Base-by-base conservation (phyloP, 139 green algal genomes). In the Chlamydomonas sp. region DNA sequence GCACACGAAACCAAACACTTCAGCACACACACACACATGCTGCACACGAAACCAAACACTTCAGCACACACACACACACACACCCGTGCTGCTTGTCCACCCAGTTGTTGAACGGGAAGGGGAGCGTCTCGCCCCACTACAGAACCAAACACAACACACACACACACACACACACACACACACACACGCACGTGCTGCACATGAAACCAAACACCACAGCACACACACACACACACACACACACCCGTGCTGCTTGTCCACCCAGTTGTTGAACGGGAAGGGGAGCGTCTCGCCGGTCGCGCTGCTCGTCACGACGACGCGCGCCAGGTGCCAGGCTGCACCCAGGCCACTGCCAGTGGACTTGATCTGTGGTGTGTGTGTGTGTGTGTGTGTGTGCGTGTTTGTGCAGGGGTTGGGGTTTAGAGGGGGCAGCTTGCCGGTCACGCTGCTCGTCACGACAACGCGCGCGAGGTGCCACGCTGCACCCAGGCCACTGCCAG, bases 191-290 rank as follows among this genome's bases (percentile, higher is more conserved):
- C n/a, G n/a, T n/a, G n/a, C n/a, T n/a, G n/a, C n/a, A n/a, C n/a
- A n/a, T n/a, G n/a, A n/a, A n/a, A n/a, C n/a, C n/a, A n/a, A n/a
- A n/a, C n/a, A n/a, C n/a, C n/a, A n/a, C n/a, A n/a, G n/a, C n/a
- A n/a, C n/a, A 22, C 16, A 64, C 13, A 13, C 13, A 10, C 57
- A 64, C 30, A 43, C 54, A 30, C 47, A 31, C 38, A 59, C 63
- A 24, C 58, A 28, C 6, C 63, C 63, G 58, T 70, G 63, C 38
- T 70, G 36, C 47, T 76, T 71, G 68, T 79, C 72, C 4, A 83
- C 24, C 73, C 73, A 84, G 37, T 78, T 80, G 67, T 66, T 70
- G 62, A 76, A 83, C 4, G 78, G 78, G 66, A 83, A 83, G 26
- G 76, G 50, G 50, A 80, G 70, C 58, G 65, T 77, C 70, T 80